Base-by-base conservation (phyloP, 768 basidiomycete genomes). In the Epithele typhae region DNA sequence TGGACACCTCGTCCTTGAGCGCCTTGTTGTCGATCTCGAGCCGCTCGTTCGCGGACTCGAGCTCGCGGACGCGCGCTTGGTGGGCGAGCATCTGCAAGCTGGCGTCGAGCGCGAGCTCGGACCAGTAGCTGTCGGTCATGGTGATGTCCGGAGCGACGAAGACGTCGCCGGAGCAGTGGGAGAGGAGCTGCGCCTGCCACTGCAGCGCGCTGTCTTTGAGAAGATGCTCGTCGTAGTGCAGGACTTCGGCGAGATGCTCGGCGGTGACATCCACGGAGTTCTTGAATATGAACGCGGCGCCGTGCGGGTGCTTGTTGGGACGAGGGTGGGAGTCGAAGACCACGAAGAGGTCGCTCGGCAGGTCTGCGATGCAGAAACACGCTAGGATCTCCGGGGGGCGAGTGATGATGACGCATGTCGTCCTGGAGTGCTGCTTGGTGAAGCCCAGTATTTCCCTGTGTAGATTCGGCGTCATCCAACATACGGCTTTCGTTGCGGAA, bases 261-360 rank as follows among this genome's bases (percentile, higher is more conserved):
- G 77, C 75, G 1, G 75, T 67, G 4, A 53, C 60, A 18, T 72
- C 68, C 6, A 76, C 45, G 5, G 73, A 78, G 1, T 69, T 63
- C 54, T 70, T 76, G 50, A 84, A 64, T 30, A 77, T 73, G 42
- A 84, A 72, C 0, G 78, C 84, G 2, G 82, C 75, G 5, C 85
- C 84, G 24, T 71, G 50, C 0, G 82, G 78, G 53, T 84, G 75
- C 17, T 68, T 71, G 6, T 55, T 45, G 0, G 78, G 72, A 10
- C 84, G 72, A 5, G 80, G 73, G 57, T 85, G 84, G 3, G 83
- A 82, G 63, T 86, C 84, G 48, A 86, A 86, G 35, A 85, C 64
- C 37, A 78, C 69, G 53, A 78, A 84, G 14, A 78, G 59, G 19
- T 64, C 59, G n/a, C 43, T 32, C 2, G 40, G 25, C 5, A 43